Conservation (phyloP, 257 asterid genomes). For the Buddleja alternifolia region DNA sequence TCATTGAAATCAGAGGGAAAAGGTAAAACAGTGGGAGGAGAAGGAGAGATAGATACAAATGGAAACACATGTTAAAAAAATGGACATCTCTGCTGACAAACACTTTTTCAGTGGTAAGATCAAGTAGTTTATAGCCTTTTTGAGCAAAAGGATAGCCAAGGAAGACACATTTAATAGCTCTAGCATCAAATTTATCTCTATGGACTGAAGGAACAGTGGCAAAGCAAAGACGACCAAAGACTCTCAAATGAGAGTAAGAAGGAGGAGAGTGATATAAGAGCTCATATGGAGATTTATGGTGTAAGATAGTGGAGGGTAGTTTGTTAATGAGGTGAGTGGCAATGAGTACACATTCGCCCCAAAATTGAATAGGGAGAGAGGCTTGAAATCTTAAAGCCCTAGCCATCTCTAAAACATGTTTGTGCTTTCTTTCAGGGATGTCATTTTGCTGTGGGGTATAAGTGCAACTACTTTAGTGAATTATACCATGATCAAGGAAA, state of each 20-base stretch:
- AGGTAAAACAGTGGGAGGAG: no score
- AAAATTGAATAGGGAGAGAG: neutral
- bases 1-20: no score
- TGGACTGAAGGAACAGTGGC: neutral
- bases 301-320: neutral
- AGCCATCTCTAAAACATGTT: neutral
- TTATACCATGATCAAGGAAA: neutral
- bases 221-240: conserved; percentile 1
- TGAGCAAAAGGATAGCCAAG: no score
- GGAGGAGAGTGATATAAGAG: neutral
- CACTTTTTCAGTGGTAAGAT: no score
- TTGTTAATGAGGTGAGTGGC: neutral
- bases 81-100: no score
- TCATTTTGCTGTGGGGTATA: neutral
- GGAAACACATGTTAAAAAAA: no score
- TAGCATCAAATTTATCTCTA: no score
- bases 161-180: no score
- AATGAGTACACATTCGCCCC: neutral
- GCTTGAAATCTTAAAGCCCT: neutral
- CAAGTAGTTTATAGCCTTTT: no score
- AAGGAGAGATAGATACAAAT: no score
- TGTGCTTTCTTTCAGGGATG: neutral
- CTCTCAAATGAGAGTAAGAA: neutral
- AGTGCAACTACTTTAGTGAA: neutral
- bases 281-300: neutral